Base-by-base conservation (phyloP, 371 early-diverging fungal species). In the Lichtheimia ramosa region DNA sequence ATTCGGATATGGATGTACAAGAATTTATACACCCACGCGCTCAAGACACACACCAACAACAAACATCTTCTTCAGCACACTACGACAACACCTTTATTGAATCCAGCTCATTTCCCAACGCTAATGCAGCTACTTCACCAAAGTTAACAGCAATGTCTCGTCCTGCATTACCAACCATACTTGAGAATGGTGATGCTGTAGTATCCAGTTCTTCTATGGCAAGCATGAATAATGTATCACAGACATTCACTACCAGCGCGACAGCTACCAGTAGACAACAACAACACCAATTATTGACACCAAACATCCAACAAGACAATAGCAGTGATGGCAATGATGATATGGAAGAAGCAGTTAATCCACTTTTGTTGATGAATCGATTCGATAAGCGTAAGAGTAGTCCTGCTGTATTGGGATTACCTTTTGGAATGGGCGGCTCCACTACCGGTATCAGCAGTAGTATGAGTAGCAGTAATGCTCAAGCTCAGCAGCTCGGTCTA, bases 361-460 rank as follows among this genome's bases (percentile, higher is more conserved):
- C 64, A 23, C 43, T 61, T n/a, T 15, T 63, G n/a, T 18, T 60
- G 20, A 46, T 59, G 34, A 53, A 58, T 24, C 51, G 56, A 20
- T 56, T 55, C n/a, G 79, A 78, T 42, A 79, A 79, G 57, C 68
- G 79, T 27, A 79, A 79, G 48, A 79, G 79, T 61, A 79, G 79
- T 58, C 79, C 79, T 23, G 79, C 79, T 39, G 73, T 75, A 18
- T 48, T 79, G 10, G 79, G 77, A 15, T 62, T 77, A 40, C 71
- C 71, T 15, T 65, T 66, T 51, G 77, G 69, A 21, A 41, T 74
- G 39, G 34, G 34, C 34, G 34, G 34, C 10, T 10, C 34, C 10
- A 10, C 34, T 8, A 34, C 34, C 34, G 34, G 34, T 34, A 34
- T 34, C 10, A 34, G 10, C 34, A 34, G 34, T 10, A 34, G 34